These are phyloP conservation scores for Chlamydomonas applanata DNA, from an alignment of 139 green algal genomes.

Conservation along the genomic window DNA sequence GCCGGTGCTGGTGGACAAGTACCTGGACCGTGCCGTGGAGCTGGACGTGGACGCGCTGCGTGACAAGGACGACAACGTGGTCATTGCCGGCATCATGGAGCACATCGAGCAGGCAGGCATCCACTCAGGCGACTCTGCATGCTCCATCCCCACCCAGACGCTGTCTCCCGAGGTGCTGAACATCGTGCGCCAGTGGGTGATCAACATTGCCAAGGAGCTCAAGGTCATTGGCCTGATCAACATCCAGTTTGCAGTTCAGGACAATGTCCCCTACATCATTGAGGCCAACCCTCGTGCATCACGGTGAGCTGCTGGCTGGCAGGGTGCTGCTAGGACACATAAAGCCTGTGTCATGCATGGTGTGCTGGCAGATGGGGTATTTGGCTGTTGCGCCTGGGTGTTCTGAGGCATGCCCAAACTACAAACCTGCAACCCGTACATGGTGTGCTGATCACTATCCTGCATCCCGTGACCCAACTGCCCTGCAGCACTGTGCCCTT, in stretches of 20 bases:
- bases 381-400: no score
- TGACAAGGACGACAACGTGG: constrained; percentile 90
- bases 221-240: constrained; percentile 98
- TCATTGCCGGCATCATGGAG: constrained; percentile 99
- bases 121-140: constrained; percentile 96
- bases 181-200: constrained; percentile 88
- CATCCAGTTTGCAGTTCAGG: constrained; percentile 96
- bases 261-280: constrained; percentile 92
- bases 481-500: constrained; percentile 91
- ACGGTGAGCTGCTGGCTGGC: constrained; percentile 15
- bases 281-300: constrained; percentile 97
- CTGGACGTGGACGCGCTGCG: constrained; percentile 96
- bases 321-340: neutral
- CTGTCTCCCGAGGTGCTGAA: constrained; percentile 74
- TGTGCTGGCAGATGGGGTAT: no score
- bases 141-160: constrained; percentile 90
- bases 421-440: no score
- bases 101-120: constrained; percentile 95
- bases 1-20: constrained; percentile 98
- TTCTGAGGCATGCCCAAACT: no score
- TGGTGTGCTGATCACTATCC: no score
- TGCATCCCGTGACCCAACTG: no score
- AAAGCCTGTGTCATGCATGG: neutral
- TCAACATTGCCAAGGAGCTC: constrained; percentile 82
- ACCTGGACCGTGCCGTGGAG: constrained; percentile 89